phyloP scores from a whole-genome alignment of 1,284 basidiomycete species.

The Cutaneotrichosporon sp. region DNA sequence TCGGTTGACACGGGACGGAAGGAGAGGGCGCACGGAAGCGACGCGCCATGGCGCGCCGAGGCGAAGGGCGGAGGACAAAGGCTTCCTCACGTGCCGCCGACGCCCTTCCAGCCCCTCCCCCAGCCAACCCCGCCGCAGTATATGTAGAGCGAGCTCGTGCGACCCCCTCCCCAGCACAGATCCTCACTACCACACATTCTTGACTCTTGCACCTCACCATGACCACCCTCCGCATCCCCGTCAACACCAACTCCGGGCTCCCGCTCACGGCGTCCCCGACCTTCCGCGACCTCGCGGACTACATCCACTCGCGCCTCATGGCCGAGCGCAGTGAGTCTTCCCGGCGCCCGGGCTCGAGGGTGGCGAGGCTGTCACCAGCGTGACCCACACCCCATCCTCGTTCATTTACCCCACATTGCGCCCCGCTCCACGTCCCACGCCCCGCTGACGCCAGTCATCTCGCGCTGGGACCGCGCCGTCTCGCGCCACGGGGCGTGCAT shows the following conservation, averaged over 20 bases:
- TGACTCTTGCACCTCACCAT: not conserved
- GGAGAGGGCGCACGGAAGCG: too few species aligned
- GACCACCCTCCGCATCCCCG: slow-evolving; percentile 1
- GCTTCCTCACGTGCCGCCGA: not conserved
- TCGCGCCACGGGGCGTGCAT: not conserved
- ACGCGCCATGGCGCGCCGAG: not conserved
- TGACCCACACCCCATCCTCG: not conserved
- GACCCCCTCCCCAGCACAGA: not conserved
- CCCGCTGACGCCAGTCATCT: slow-evolving; percentile 7
- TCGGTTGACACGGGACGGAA: not conserved
- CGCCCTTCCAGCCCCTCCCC: not conserved
- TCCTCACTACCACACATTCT: not conserved
- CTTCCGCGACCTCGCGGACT: slow-evolving; percentile 1
- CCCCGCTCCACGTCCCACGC: not conserved
- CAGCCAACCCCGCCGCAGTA: not conserved
- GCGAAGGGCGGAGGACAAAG: not conserved
- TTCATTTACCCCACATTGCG: too few species aligned
- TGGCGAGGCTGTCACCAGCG: not conserved
- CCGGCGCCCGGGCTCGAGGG: not conserved
- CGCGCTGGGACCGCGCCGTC: slow-evolving; percentile 1
- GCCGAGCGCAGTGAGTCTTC: not conserved
- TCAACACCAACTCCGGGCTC: not conserved
- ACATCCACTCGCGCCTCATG: not conserved
- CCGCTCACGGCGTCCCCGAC: not conserved
- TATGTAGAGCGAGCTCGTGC: not conserved